Conservation (phyloP, 345 rosid species). For the Eucalyptus marginata region DNA sequence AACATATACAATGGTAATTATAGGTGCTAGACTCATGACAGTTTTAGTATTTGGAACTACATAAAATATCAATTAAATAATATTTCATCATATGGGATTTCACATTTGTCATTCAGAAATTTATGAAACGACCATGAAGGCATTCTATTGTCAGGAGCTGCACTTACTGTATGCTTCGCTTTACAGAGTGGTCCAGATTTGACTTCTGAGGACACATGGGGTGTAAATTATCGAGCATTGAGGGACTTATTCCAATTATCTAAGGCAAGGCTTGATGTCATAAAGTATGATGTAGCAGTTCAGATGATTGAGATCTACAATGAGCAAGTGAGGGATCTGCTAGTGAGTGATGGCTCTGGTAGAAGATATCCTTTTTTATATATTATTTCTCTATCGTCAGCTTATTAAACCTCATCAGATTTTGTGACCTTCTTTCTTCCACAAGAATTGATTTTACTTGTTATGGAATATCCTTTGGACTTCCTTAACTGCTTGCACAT, state of each 20-base stretch:
- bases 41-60: background rate
- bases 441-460: background rate
- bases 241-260: conserved; percentile 78
- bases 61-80: background rate
- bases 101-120: background rate
- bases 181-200: conserved; percentile 89
- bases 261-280: conserved; percentile 45
- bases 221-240: conserved; percentile 91
- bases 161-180: background rate
- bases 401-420: background rate
- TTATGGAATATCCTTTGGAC: background rate
- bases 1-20: conserved; percentile 88
- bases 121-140: background rate
- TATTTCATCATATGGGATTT: background rate
- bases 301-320: conserved; percentile 99
- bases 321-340: conserved; percentile 91
- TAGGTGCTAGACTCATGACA: background rate
- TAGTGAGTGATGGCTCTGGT: conserved; percentile 79
- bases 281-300: conserved; percentile 82
- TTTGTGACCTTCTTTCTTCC: background rate
- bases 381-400: background rate
- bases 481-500: conserved; percentile 52
- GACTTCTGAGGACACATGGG: conserved; percentile 72
- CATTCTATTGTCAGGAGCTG: background rate
- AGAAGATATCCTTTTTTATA: conserved; percentile 76